Evolutionary conservation across 1,284 basidiomycete species (phyloP), one percentile per base, ranked within the genome.

Genomic region (Ceratobasidium sp.): DNA sequence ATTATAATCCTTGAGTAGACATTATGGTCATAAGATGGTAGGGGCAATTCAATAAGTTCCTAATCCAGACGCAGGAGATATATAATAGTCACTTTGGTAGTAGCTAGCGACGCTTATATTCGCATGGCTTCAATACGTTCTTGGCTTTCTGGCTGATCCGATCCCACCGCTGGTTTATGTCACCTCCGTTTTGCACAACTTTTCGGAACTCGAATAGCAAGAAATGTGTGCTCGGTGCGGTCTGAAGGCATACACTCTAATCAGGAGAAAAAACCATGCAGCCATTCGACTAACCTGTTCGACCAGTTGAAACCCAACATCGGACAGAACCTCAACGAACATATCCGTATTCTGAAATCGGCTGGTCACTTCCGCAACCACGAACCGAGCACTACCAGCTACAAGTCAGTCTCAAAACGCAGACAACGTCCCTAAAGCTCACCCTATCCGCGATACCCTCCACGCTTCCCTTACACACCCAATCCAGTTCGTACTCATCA

Each of bases 401-500:
- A 76, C 57, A 44, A 2, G 26, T 71, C 15, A 62, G 46, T 50
- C n/a, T n/a, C 1, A n/a, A 17, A 40, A 44, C 17, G 28, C 66
- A 65, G 54, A 70, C 74, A 74, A 33, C 57, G 78, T n/a, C 71
- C 76, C 33, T 42, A n/a, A 65, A 1, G 88, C 93, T 83, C 82
- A 97, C 96, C 90, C 91, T 15, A 88, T 85, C 83, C 92, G 93
- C 56, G 99, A 86, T 44, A 99, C 90, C 78, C 98, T 88, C 89
- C 94, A 94, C 2, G 94, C 94, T 84, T 99, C 97, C 44, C 93
- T 88, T 50, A 99, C 89, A 83, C 96, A 96, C 33, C 89, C 90
- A 17, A 96, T 90, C 98, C 98, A 99, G 84, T 99, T 98, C 12
- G 93, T 95, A 50, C 96, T 95, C 98, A 99, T 99, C 79, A 99